Conservation (phyloP, 768 basidiomycete species). For the Podaxis pistillaris region DNA sequence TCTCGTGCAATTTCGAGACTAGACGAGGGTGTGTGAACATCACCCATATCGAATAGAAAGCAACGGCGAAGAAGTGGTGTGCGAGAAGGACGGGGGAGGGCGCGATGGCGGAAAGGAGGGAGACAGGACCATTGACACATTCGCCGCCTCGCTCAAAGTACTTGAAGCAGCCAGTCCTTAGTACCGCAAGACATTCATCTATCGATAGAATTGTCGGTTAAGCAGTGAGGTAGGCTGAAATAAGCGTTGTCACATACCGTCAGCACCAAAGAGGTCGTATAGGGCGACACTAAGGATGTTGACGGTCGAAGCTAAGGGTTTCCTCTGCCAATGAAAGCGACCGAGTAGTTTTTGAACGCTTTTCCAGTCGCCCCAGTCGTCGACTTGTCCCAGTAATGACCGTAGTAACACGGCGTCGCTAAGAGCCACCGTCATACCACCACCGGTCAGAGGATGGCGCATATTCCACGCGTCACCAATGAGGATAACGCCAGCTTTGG, state of each 20-base stretch:
- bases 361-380: slow-evolving; percentile 47
- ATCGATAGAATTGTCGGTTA: not conserved
- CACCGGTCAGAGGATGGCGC: slow-evolving; percentile 97
- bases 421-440: slow-evolving; percentile 97
- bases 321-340: slow-evolving; percentile 85
- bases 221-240: not conserved
- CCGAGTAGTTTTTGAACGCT: slow-evolving; percentile 51
- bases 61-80: slow-evolving; percentile 94
- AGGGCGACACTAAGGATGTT: slow-evolving; percentile 93
- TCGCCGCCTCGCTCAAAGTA: slow-evolving; percentile 95
- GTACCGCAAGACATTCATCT: slow-evolving; percentile 62
- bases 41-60: slow-evolving; percentile 91
- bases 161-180: slow-evolving; percentile 89
- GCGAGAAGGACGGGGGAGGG: slow-evolving; percentile 80
- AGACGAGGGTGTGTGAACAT: slow-evolving; percentile 63
- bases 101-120: slow-evolving; percentile 80
- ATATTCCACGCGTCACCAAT: slow-evolving; percentile 98
- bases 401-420: slow-evolving; percentile 79
- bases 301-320: slow-evolving; percentile 79
- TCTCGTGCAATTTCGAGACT: slow-evolving; percentile 27
- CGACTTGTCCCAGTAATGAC: slow-evolving; percentile 51
- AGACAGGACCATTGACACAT: slow-evolving; percentile 85
- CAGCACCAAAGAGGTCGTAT: slow-evolving; percentile 92
- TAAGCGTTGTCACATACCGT: slow-evolving; percentile 55
- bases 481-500: slow-evolving; percentile 73